Conservation (phyloP, 2,329 filamentous ascomycete species). For the Fusarium hostae region DNA sequence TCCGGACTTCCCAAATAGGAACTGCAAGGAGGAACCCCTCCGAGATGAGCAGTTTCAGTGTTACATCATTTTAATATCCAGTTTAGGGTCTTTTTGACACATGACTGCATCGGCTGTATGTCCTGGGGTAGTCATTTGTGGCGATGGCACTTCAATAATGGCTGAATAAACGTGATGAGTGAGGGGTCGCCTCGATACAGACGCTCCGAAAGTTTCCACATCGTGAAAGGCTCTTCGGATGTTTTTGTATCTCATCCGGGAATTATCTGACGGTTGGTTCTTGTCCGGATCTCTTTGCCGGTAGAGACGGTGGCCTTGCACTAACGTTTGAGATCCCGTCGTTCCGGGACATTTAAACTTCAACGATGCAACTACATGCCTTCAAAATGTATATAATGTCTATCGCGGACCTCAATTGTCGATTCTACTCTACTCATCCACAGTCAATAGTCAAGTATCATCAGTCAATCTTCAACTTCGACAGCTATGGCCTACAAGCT, state of each 20-base stretch:
- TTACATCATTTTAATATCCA: constrained; percentile 10
- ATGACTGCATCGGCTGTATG: constrained; percentile 1
- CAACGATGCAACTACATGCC: not conserved
- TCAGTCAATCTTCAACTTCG: not conserved
- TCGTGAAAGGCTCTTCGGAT: not conserved
- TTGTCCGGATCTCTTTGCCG: not conserved
- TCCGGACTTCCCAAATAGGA: constrained; percentile 24
- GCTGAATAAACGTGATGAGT: not conserved
- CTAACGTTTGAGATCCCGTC: constrained; percentile 20
- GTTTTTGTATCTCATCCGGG: constrained; percentile 5
- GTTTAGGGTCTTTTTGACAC: not conserved
- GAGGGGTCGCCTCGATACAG: constrained; percentile 8
- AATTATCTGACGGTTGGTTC: not conserved
- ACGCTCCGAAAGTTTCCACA: constrained; percentile 19
- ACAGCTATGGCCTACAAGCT: constrained; percentile 30
- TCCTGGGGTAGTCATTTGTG: not conserved
- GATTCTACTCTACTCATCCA: not conserved
- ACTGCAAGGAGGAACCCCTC: constrained; percentile 27
- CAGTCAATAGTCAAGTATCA: constrained; percentile 1
- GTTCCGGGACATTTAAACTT: constrained; percentile 11
- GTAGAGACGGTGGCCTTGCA: not conserved
- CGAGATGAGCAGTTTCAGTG: constrained; percentile 25
- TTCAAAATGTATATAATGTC: constrained; percentile 18
- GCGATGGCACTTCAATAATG: not conserved
- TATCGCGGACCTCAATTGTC: not conserved